A percentile compares a stretch with the other conserved stretches of the same genome.
These are phyloP conservation scores for Vitis amurensis DNA, from an alignment of 164 flowering plant genomes.

Conservation along the genomic window DNA sequence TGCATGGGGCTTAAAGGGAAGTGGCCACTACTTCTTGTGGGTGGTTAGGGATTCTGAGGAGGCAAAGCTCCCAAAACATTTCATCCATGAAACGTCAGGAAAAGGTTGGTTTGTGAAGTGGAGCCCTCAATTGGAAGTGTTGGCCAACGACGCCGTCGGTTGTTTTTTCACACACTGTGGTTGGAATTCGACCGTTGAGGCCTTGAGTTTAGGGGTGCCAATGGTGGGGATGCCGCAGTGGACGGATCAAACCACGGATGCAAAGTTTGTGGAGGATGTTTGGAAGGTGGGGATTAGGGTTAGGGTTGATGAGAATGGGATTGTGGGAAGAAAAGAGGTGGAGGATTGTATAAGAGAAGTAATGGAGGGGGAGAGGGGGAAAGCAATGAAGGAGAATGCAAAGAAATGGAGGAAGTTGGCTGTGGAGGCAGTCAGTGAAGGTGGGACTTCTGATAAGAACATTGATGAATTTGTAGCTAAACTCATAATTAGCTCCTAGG, in stretches of 20 bases:
- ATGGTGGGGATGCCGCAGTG: constrained; percentile 43
- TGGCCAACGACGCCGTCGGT: constrained; percentile 22
- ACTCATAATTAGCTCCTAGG: background rate
- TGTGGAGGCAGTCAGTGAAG: constrained; percentile 19
- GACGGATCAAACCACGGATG: constrained; percentile 37
- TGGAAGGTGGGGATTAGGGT: constrained; percentile 37
- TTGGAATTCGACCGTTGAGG: constrained; percentile 37
- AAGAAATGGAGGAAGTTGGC: constrained; percentile 26
- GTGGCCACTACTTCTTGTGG: constrained; percentile 27
- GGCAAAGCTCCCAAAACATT: constrained; percentile 17
- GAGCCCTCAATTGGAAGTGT: constrained; percentile 27
- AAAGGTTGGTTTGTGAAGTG: constrained; percentile 24
- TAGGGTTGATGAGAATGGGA: constrained; percentile 24
- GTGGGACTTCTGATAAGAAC: constrained; percentile 28
- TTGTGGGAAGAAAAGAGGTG: constrained; percentile 30
- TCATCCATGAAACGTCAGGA: background rate
- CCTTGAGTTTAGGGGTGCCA: constrained; percentile 36
- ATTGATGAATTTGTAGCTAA: constrained; percentile 19
- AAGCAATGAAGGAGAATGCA: constrained; percentile 21
- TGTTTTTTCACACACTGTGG: constrained; percentile 38
- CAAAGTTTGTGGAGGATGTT: constrained; percentile 28
- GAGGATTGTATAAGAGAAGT: constrained; percentile 24
- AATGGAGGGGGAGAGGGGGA: constrained; percentile 29
- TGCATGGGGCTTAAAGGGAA: constrained; percentile 17
- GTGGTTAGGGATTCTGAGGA: constrained; percentile 19